Evolutionary conservation across 345 rosid species (phyloP), one percentile per base, ranked within the genome.

Genomic region (Salix caprea): DNA sequence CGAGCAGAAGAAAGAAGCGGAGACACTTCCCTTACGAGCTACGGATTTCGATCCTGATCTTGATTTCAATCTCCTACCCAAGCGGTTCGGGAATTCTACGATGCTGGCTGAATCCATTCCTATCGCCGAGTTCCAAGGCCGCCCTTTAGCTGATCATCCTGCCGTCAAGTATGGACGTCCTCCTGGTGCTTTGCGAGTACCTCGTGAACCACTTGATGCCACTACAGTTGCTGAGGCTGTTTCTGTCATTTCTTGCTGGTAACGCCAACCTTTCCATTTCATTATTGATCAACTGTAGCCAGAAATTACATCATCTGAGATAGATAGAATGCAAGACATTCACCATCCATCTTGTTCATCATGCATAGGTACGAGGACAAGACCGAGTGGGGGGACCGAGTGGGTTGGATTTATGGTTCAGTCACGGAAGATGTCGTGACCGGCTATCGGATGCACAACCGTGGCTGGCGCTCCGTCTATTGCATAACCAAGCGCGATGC

Each of bases 381-480:
- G 82, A 96, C 99, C 0, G 99, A 96, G 61, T 93, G 99, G 99
- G 98, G 99, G 4, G 97, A 93, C 18, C 85, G 98, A 42, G 95
- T 96, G 1, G 98, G 98, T 21, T 93, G 99, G 99, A 93, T 96
- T 77, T 96, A 96, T 42, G 99, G 98, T 18, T 96, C 98, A 0
- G 97, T 96, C 70, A 96, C 99, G 5, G 99, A 96, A 76, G 99
- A 96, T 40, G 99, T 96, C 74, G 99, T 96, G 74, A 92, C 98
- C 6, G 99, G 99, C 21, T 93, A 92, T 77, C 88, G 98, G 34
- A 93, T 96, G 98, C 99, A 96, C 83, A 96, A 96, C 78, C 96
- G 99, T 8, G 99, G 99, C 19, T 96, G 99, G 99, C 96, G 88
- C 44, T 93, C 98, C 0, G 85, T 96, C 26, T 93, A 96, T 78